Evolutionary conservation across 163 green algal species (phyloP).

Genomic region (Chlorella variabilis): DNA sequence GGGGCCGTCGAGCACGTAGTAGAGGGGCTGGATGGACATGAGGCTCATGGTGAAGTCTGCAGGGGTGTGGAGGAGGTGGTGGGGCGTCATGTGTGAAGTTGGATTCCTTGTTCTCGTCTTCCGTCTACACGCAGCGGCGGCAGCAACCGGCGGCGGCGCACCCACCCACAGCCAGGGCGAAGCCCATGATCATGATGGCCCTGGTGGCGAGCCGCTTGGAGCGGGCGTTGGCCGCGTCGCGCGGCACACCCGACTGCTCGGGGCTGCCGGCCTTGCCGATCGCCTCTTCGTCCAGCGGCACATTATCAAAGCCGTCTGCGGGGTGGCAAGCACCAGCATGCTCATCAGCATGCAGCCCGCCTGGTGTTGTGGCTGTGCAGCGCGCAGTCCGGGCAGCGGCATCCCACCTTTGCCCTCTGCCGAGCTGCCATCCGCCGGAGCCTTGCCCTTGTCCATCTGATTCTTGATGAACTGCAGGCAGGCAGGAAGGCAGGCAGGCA

Average conservation of each 20-base stretch:
- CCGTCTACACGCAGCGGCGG: too few relatives aligned
- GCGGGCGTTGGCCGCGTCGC: slow-evolving; percentile 1
- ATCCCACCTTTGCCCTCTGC: neutral
- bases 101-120: too few relatives aligned
- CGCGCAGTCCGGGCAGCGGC: too few relatives aligned
- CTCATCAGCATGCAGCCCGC: too few relatives aligned
- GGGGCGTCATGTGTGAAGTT: neutral
- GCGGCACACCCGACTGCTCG: neutral
- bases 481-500: neutral
- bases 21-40: slow-evolving; percentile 33
- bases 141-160: too few relatives aligned
- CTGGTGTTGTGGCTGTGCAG: too few relatives aligned
- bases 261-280: neutral
- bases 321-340: neutral
- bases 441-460: too few relatives aligned
- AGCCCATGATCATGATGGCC: slow-evolving; percentile 33
- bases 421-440: too few relatives aligned
- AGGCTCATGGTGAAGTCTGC: slow-evolving; percentile 31
- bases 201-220: slow-evolving; percentile 18
- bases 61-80: neutral
- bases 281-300: slow-evolving; percentile 10
- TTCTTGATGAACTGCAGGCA: neutral
- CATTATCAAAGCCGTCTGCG: too few relatives aligned
- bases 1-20: slow-evolving; percentile 27
- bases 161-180: slow-evolving; percentile 37